A percentile compares a stretch with the other conserved stretches of the same genome.
phyloP scores from a whole-genome alignment of 805 yeast genomes.

The Torulaspora gathmanii region DNA sequence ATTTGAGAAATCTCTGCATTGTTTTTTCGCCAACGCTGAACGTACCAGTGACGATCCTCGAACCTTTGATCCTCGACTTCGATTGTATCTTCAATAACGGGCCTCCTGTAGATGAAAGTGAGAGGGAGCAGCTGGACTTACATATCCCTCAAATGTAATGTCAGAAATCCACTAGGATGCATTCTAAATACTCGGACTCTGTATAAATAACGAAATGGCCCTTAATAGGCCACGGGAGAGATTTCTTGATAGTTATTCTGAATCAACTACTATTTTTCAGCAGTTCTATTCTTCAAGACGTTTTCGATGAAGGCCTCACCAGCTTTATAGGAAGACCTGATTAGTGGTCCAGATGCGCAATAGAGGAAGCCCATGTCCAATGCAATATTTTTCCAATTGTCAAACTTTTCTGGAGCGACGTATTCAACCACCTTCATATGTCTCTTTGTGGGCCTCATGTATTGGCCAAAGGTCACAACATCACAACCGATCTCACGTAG shows the following conservation, averaged over 20 bases:
- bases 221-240: neutral
- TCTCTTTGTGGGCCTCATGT: conserved; percentile 97
- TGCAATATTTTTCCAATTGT: conserved; percentile 85
- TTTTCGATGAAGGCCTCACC: conserved; percentile 97
- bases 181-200: neutral
- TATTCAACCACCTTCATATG: conserved; percentile 98
- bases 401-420: conserved; percentile 89
- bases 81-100: conserved; percentile 55
- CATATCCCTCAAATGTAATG: conserved; percentile 44
- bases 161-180: neutral
- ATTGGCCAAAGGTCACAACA: conserved; percentile 97
- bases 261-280: conserved; percentile 4
- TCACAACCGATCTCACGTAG: conserved; percentile 76
- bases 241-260: neutral
- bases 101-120: conserved; percentile 38
- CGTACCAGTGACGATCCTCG: conserved; percentile 56
- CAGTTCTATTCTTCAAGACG: conserved; percentile 66
- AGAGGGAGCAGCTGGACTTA: conserved; percentile 48
- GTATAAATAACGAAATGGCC: neutral
- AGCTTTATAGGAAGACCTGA: conserved; percentile 94
- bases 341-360: conserved; percentile 96
- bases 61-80: conserved; percentile 57
- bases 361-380: conserved; percentile 86
- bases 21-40: conserved; percentile 79
- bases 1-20: conserved; percentile 68